These are phyloP conservation scores for Anacardium occidentale DNA, from an alignment of 345 rosid species.

Conservation along the genomic window DNA sequence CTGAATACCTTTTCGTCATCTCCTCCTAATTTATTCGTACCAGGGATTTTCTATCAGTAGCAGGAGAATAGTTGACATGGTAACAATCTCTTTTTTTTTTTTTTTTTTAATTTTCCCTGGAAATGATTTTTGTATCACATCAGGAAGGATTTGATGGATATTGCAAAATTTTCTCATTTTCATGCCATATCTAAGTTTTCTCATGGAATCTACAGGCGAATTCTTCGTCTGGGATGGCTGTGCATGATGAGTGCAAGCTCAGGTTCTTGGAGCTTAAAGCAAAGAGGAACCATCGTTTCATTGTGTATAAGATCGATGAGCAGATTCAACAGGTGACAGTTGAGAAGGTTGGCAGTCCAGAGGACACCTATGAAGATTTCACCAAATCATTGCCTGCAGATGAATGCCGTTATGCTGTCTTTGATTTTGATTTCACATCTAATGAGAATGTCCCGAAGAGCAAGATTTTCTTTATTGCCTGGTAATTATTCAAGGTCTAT, in stretches of 20 bases:
- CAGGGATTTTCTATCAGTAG: not conserved
- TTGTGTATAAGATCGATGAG: conserved; percentile 68
- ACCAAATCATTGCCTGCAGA: conserved; percentile 47
- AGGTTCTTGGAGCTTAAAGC: conserved; percentile 69
- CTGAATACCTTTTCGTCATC: not conserved
- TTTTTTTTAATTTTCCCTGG: not conserved
- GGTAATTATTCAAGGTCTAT: conserved; percentile 31
- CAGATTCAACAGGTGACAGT: conserved; percentile 55
- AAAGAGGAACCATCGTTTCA: conserved; percentile 60
- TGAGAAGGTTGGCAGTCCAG: conserved; percentile 58
- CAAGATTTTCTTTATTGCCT: conserved; percentile 74
- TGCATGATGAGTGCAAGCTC: conserved; percentile 69
- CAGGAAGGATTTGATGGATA: no score
- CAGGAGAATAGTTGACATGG: conserved; percentile 22
- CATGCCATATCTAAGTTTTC: no score
- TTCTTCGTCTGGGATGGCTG: conserved; percentile 72
- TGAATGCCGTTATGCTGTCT: conserved; percentile 63
- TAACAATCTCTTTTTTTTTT: not conserved
- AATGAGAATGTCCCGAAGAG: conserved; percentile 68
- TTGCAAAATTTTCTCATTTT: no score
- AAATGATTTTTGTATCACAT: no score
- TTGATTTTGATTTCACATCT: conserved; percentile 57
- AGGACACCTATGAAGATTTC: conserved; percentile 55
- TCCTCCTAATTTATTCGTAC: not conserved
- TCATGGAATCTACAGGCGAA: conserved; percentile 41